Evolutionary conservation across 1,139 yeast species (phyloP).

Genomic region (Saccharomycopsis phalli): DNA sequence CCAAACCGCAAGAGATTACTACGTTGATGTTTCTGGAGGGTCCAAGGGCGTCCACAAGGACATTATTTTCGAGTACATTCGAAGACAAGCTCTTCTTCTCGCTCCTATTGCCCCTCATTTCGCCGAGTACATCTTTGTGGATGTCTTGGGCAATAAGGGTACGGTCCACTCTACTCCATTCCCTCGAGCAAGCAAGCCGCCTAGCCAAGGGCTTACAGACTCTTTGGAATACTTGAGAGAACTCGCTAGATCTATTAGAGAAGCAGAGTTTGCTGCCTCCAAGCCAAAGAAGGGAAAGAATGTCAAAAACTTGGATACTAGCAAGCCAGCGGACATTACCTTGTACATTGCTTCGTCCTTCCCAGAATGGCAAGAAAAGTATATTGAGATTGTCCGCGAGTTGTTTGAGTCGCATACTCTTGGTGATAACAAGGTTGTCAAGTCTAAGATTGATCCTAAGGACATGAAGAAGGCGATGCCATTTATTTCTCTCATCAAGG

Average conservation of each 20-base stretch:
- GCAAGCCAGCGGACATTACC: constrained; percentile 64
- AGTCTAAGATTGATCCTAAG: constrained; percentile 52
- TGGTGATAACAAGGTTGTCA: constrained; percentile 53
- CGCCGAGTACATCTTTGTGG: constrained; percentile 83
- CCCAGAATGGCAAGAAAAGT: constrained; percentile 95
- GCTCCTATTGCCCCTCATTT: constrained; percentile 97
- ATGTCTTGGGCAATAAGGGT: constrained; percentile 51
- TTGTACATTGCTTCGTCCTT: constrained; percentile 68
- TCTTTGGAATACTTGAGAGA: constrained; percentile 72
- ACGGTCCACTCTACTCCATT: constrained; percentile 69
- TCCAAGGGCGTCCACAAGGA: constrained; percentile 65
- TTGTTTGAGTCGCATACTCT: constrained; percentile 57
- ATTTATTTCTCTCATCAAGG: constrained; percentile 76
- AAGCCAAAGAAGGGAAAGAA: constrained; percentile 88
- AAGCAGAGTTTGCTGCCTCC: constrained; percentile 77
- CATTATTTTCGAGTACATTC: constrained; percentile 72
- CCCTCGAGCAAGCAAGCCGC: constrained; percentile 65
- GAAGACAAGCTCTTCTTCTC: constrained; percentile 71
- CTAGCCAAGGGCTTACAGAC: constrained; percentile 52
- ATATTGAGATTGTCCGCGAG: constrained; percentile 75
- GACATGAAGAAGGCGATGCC: constrained; percentile 98
- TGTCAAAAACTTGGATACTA: constrained; percentile 60
- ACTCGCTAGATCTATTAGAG: constrained; percentile 78
- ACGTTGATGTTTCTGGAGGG: constrained; percentile 51
- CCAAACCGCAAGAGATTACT: constrained; percentile 92